phyloP scores from a whole-genome alignment of 2,329 filamentous ascomycete species.

The Emmonsia crescens region DNA sequence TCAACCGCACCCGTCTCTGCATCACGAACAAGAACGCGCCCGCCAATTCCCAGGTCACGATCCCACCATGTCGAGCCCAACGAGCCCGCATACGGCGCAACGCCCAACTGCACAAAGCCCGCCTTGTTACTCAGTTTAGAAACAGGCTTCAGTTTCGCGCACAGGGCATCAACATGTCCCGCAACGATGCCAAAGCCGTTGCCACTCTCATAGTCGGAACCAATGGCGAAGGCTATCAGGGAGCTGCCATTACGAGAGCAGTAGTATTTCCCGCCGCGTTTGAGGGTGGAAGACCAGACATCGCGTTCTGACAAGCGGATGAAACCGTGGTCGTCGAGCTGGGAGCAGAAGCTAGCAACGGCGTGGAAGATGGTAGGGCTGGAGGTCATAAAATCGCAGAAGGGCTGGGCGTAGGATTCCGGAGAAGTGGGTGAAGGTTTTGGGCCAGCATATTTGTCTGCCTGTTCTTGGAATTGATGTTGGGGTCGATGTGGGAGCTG shows the following conservation, averaged over 20 bases:
- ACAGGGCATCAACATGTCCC: constrained; percentile 86
- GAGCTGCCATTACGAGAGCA: constrained; percentile 75
- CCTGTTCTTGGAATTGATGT: not conserved
- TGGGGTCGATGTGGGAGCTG: not conserved
- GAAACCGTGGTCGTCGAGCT: constrained; percentile 64
- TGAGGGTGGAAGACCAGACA: constrained; percentile 60
- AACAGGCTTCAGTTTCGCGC: constrained; percentile 82
- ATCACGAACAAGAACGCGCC: constrained; percentile 75
- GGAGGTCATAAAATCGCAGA: constrained; percentile 73
- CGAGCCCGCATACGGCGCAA: constrained; percentile 84
- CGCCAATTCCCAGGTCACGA: constrained; percentile 81
- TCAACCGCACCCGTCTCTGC: constrained; percentile 61
- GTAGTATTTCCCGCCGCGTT: constrained; percentile 80
- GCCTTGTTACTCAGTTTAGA: constrained; percentile 73
- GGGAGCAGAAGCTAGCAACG: constrained; percentile 64
- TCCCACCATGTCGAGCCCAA: constrained; percentile 95
- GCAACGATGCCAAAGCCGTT: constrained; percentile 83
- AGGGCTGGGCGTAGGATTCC: constrained; percentile 67
- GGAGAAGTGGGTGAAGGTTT: constrained; percentile 19
- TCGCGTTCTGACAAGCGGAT: constrained; percentile 65
- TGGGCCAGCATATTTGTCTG: not conserved
- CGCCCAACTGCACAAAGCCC: constrained; percentile 79
- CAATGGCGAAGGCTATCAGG: constrained; percentile 74
- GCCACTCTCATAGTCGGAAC: constrained; percentile 67
- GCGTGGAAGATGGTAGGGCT: constrained; percentile 94